A percentile compares a stretch with the other conserved stretches of the same genome.
Conservation (phyloP, 345 rosid genomes). For the Draba incana region DNA sequence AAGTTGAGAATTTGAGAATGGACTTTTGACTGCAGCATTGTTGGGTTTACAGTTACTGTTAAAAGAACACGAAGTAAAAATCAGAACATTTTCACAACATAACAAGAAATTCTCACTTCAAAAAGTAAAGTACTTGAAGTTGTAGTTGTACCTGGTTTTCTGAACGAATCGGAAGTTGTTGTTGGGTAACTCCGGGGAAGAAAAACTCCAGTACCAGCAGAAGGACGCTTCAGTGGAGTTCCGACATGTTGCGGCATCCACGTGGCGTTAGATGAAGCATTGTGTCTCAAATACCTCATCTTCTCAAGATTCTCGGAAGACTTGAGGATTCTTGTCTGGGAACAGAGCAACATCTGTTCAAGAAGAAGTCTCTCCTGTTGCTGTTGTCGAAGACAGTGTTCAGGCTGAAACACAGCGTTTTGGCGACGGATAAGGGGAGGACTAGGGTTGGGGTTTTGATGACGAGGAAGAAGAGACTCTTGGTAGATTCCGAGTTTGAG, state of each 20-base stretch:
- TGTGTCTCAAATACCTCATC: neutral
- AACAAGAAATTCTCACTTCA: neutral
- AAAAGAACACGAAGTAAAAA: too few relatives aligned
- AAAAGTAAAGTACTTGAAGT: neutral
- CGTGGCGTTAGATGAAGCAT: neutral
- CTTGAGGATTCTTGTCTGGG: slow-evolving; percentile 18
- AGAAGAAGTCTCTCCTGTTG: neutral
- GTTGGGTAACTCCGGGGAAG: slow-evolving; percentile 40
- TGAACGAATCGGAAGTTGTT: neutral
- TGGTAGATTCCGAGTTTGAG: slow-evolving; percentile 47
- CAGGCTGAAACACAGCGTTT: slow-evolving; percentile 34
- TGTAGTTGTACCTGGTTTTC: neutral
- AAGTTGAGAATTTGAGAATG: slow-evolving; percentile 3
- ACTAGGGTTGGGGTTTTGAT: neutral
- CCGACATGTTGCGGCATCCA: slow-evolving; percentile 1
- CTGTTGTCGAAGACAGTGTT: neutral
- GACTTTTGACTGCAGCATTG: slow-evolving; percentile 18
- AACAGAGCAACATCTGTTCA: slow-evolving; percentile 35
- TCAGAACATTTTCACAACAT: neutral
- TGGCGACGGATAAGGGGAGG: slow-evolving; percentile 14
- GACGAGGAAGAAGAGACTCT: slow-evolving; percentile 21
- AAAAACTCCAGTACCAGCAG: slow-evolving; percentile 42
- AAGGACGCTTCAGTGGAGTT: slow-evolving; percentile 32
- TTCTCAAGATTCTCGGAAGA: slow-evolving; percentile 1
- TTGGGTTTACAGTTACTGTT: neutral